phyloP scores from a whole-genome alignment of 2,329 filamentous ascomycete genomes.

The Cladosporium sp. region DNA sequence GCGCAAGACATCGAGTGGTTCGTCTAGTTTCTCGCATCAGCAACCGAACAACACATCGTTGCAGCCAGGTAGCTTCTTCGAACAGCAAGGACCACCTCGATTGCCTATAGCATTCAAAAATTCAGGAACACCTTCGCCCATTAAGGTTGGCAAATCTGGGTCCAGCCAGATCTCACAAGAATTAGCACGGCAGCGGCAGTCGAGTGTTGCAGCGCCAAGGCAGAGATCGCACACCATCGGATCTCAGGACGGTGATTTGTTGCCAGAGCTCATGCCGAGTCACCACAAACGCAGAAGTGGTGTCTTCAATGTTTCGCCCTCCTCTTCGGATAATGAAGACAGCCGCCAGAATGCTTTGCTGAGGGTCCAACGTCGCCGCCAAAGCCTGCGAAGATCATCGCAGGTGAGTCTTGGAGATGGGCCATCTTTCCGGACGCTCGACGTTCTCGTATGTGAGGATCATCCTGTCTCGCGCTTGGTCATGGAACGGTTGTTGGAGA shows the following conservation, averaged over 20 bases:
- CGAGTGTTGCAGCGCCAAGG: constrained; percentile 53
- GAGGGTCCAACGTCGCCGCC: constrained; percentile 88
- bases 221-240: constrained; percentile 89
- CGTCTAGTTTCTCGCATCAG: constrained; percentile 75
- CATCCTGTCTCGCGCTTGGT: constrained; percentile 95
- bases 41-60: constrained; percentile 60
- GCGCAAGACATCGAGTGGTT: constrained; percentile 88
- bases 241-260: constrained; percentile 84
- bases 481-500: constrained; percentile 98
- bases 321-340: constrained; percentile 95
- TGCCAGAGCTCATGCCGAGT: constrained; percentile 61
- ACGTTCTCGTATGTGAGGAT: constrained; percentile 95
- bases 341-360: constrained; percentile 86
- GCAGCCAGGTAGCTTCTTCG: constrained; percentile 70
- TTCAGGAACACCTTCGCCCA: constrained; percentile 56
- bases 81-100: constrained; percentile 56
- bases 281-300: constrained; percentile 92
- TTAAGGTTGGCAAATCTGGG: constrained; percentile 49
- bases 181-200: constrained; percentile 33
- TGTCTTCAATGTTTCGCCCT: constrained; percentile 93
- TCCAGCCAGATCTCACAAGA: constrained; percentile 50
- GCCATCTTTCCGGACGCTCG: constrained; percentile 83
- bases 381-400: constrained; percentile 91
- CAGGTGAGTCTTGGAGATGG: constrained; percentile 84
- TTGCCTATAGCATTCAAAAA: constrained; percentile 52